Conservation (phyloP, 805 yeast genomes). For the Myxozyma sirexii region DNA sequence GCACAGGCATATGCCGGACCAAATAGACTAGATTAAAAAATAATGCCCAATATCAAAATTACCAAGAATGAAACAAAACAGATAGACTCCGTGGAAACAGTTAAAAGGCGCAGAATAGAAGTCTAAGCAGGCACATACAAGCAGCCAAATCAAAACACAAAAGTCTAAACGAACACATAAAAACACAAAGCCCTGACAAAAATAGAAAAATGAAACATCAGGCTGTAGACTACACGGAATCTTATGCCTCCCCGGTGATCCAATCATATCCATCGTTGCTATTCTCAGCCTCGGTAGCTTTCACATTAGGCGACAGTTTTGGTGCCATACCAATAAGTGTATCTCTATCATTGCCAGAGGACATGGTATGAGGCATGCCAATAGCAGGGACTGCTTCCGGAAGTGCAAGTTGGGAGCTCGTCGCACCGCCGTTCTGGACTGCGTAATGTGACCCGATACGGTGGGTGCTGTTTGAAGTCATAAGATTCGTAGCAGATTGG, state of each 20-base stretch:
- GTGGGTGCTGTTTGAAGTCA: not conserved
- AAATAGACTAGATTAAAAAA: too few species aligned
- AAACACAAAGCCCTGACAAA: not conserved
- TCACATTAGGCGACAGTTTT: not conserved
- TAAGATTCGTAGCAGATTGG: constrained; percentile 1
- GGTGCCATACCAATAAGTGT: not conserved
- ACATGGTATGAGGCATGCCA: constrained; percentile 4
- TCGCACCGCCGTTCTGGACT: not conserved
- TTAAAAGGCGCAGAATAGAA: too few species aligned
- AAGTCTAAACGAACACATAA: not conserved
- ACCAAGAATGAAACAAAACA: too few species aligned
- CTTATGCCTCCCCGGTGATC: constrained; percentile 2
- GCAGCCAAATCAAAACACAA: too few species aligned
- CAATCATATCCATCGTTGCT: not conserved
- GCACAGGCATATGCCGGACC: too few species aligned
- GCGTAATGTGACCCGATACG: constrained; percentile 10
- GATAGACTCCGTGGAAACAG: too few species aligned
- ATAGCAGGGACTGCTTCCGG: constrained; percentile 15
- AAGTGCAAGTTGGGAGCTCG: constrained; percentile 4
- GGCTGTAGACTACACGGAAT: not conserved
- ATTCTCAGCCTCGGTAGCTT: not conserved
- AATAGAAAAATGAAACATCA: not conserved
- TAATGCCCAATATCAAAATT: too few species aligned
- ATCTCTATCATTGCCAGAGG: not conserved
- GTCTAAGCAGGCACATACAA: too few species aligned